phyloP scores from a whole-genome alignment of 169 alveolate species.

The Eimeria acervulina region DNA sequence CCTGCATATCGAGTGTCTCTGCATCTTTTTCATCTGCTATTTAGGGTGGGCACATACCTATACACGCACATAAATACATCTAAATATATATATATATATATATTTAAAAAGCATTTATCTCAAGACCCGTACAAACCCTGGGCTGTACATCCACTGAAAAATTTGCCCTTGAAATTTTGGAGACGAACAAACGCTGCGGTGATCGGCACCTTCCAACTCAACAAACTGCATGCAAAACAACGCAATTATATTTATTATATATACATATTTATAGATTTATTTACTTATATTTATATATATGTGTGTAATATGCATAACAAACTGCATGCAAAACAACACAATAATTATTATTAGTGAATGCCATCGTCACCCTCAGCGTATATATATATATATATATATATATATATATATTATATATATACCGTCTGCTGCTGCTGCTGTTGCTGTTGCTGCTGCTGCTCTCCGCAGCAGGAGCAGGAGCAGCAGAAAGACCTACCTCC shows the following conservation, averaged over 20 bases:
- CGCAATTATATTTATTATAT: neutral
- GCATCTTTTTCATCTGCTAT: too few species aligned
- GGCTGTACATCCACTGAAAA: slow-evolving; percentile 54
- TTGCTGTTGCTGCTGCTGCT: too few species aligned
- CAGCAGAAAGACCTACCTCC: neutral
- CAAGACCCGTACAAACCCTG: slow-evolving; percentile 35
- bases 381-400: too few species aligned
- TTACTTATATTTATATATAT: too few species aligned
- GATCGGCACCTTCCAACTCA: slow-evolving; percentile 57
- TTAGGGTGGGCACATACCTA: too few species aligned
- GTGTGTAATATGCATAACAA: too few species aligned
- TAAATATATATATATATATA: neutral
- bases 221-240: slow-evolving; percentile 62
- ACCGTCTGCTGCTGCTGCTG: too few species aligned
- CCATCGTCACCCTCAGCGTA: too few species aligned
- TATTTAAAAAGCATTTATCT: neutral
- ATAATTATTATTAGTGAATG: too few species aligned
- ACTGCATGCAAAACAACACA: neutral
- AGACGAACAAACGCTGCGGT: slow-evolving; percentile 76
- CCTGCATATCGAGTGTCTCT: too few species aligned
- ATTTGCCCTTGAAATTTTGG: slow-evolving; percentile 63
- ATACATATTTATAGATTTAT: neutral
- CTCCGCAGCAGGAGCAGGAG: neutral
- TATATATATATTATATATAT: too few species aligned
- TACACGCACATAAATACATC: too few species aligned